These are phyloP conservation scores for Chamaenerion angustifolium DNA, from an alignment of 345 rosid genomes.

Conservation along the genomic window DNA sequence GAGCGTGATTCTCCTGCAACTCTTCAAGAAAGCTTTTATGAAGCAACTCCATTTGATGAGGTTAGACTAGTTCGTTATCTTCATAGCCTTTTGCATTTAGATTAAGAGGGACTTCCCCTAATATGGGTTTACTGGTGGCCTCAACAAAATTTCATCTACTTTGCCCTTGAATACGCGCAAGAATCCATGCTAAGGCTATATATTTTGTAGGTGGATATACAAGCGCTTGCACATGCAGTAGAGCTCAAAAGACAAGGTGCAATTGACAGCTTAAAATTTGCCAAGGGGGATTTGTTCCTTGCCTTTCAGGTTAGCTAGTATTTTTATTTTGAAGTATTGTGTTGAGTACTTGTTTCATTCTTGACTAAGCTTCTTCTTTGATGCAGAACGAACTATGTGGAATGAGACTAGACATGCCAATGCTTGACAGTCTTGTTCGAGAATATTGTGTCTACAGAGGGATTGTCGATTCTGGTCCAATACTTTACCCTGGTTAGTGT, in stretches of 20 bases:
- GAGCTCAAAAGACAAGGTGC: slow-evolving; percentile 94
- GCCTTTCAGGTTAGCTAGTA: slow-evolving; percentile 66
- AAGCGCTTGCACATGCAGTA: slow-evolving; percentile 96
- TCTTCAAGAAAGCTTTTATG: slow-evolving; percentile 53
- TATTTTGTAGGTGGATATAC: slow-evolving; percentile 64
- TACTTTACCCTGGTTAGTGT: slow-evolving; percentile 26
- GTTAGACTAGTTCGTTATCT: slow-evolving; percentile 16
- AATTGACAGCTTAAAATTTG: slow-evolving; percentile 84
- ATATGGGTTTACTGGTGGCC: slow-evolving; percentile 1
- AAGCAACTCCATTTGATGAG: slow-evolving; percentile 92
- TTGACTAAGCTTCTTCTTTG: background rate
- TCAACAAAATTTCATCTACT: slow-evolving; percentile 1
- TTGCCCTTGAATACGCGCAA: background rate
- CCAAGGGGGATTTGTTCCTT: slow-evolving; percentile 80
- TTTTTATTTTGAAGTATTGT: background rate
- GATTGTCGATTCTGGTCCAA: slow-evolving; percentile 40
- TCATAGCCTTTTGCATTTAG: background rate
- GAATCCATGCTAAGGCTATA: background rate
- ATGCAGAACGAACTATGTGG: slow-evolving; percentile 90
- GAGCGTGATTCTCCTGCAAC: slow-evolving; percentile 76
- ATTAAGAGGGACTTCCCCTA: background rate
- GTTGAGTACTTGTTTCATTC: slow-evolving; percentile 3
- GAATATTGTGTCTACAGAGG: slow-evolving; percentile 96
- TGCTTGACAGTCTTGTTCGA: slow-evolving; percentile 71
- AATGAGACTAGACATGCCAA: slow-evolving; percentile 58